Percentiles rank a stretch among this genome's conserved stretches.
Evolutionary conservation across 1,284 basidiomycete species (phyloP).

Genomic region (Apiotrichum gracile): DNA sequence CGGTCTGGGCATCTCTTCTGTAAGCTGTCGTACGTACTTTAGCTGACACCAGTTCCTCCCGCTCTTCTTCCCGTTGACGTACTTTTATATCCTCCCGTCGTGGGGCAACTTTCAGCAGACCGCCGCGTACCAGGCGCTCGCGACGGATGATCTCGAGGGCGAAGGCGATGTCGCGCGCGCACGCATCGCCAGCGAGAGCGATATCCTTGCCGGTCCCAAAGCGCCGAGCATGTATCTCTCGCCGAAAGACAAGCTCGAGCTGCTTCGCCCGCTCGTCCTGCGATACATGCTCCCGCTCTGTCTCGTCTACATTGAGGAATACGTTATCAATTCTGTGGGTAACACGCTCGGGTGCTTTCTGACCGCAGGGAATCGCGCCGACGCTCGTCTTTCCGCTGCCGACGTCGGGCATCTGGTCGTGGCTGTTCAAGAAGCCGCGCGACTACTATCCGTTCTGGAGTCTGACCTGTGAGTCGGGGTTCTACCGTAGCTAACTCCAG

Average conservation of each 20-base stretch:
- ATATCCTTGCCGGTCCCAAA: neutral
- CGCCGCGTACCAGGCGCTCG: conserved; percentile 23
- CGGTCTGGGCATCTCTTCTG: conserved; percentile 69
- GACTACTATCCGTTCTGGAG: conserved; percentile 93
- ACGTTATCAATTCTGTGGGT: conserved; percentile 79
- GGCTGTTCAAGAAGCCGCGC: conserved; percentile 73
- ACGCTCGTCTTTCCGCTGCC: conserved; percentile 88
- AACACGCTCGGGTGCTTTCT: neutral
- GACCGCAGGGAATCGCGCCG: conserved; percentile 69
- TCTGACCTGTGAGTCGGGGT: conserved; percentile 31
- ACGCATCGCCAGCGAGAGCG: neutral
- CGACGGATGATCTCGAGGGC: conserved; percentile 24
- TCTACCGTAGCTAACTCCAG: conserved; percentile 10
- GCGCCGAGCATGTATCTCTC: conserved; percentile 47
- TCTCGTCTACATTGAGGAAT: conserved; percentile 67
- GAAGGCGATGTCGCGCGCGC: neutral
- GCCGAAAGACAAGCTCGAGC: conserved; percentile 63
- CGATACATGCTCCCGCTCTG: conserved; percentile 57
- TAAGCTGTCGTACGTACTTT: conserved; percentile 23
- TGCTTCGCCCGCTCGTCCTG: conserved; percentile 65
- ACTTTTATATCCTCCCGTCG: conserved; percentile 65
- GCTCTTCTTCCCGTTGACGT: conserved; percentile 65
- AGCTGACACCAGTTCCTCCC: conserved; percentile 60
- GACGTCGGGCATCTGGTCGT: conserved; percentile 57
- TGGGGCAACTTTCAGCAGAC: conserved; percentile 14